Evolutionary conservation across 2,329 filamentous ascomycete genomes (phyloP).

Genomic region (Dothidotthia symphoricarpi): DNA sequence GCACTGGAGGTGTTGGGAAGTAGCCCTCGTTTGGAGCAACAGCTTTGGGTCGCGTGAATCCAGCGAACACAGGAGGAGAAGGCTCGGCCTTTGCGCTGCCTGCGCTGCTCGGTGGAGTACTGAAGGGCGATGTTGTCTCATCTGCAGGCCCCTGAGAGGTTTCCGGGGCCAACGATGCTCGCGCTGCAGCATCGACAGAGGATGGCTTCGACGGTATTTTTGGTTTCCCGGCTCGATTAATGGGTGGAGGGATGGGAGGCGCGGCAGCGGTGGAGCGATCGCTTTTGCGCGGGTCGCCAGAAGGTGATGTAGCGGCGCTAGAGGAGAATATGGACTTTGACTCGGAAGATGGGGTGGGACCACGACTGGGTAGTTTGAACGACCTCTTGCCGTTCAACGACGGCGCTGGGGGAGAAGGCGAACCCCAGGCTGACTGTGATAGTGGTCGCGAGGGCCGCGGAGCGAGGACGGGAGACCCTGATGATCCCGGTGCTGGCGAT

Average conservation of each 20-base stretch:
- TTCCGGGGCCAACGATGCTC: constrained; percentile 37
- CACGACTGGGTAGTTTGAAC: constrained; percentile 42
- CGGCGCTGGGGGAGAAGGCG: constrained; percentile 12
- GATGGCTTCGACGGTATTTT: constrained; percentile 56
- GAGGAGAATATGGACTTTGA: constrained; percentile 32
- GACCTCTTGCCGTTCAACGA: constrained; percentile 26
- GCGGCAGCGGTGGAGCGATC: constrained; percentile 43
- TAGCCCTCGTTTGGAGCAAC: constrained; percentile 29
- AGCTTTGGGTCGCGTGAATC: constrained; percentile 25
- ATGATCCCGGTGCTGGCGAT: constrained; percentile 59
- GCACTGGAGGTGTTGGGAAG: constrained; percentile 33
- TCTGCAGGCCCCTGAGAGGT: constrained; percentile 42
- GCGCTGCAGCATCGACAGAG: constrained; percentile 25
- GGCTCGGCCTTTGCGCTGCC: constrained; percentile 49
- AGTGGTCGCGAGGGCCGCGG: constrained; percentile 33
- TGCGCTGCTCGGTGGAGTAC: constrained; percentile 75
- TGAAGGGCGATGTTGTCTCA: constrained; percentile 72
- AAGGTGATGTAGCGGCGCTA: constrained; percentile 10
- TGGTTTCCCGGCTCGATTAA: constrained; percentile 79
- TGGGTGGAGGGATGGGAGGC: constrained; percentile 61
- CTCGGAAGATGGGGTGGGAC: constrained; percentile 44
- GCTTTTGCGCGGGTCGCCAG: constrained; percentile 32
- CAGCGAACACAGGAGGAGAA: constrained; percentile 24
- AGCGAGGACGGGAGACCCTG: constrained; percentile 30
- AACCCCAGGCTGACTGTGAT: constrained; percentile 28